Percentiles rank a stretch among this genome's conserved stretches.
Conservation (phyloP, 768 basidiomycete genomes). For the Pisolithus sp. region DNA sequence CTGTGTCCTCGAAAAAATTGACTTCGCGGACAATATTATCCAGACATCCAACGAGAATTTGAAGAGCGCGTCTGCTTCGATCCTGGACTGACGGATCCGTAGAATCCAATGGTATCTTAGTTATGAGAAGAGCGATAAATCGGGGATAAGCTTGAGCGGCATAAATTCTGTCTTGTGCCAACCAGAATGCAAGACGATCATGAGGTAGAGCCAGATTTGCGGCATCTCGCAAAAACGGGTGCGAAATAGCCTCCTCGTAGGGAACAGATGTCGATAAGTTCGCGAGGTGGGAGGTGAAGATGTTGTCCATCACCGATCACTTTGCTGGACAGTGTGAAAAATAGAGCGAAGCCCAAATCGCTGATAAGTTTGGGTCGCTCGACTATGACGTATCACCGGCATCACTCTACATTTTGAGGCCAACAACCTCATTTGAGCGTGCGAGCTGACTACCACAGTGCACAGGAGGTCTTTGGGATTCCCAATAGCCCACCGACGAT, state of each 20-base stretch:
- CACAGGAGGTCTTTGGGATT: too few relatives aligned
- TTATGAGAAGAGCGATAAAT: constrained; percentile 61
- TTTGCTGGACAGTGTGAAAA: neutral
- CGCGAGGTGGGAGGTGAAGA: constrained; percentile 29
- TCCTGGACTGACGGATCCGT: neutral
- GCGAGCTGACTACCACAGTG: too few relatives aligned
- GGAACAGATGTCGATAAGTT: constrained; percentile 29
- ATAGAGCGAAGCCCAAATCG: neutral
- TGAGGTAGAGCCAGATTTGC: constrained; percentile 45
- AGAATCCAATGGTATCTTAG: constrained; percentile 42
- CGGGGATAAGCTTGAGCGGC: constrained; percentile 69
- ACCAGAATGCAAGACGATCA: constrained; percentile 50
- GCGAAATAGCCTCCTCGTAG: constrained; percentile 45
- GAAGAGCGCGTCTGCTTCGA: constrained; percentile 32
- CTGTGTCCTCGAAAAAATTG: constrained; percentile 53
- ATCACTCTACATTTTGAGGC: too few relatives aligned
- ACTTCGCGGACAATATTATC: constrained; percentile 54
- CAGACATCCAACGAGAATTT: constrained; percentile 45
- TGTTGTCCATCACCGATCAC: neutral
- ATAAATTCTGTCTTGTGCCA: constrained; percentile 70
- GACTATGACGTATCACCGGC: too few relatives aligned
- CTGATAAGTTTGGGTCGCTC: neutral
- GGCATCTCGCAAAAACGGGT: constrained; percentile 55
- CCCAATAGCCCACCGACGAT: too few relatives aligned
- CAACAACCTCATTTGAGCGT: too few relatives aligned